Conservation (phyloP, 2,329 filamentous ascomycete species). For the Verticillium tricorpus region DNA sequence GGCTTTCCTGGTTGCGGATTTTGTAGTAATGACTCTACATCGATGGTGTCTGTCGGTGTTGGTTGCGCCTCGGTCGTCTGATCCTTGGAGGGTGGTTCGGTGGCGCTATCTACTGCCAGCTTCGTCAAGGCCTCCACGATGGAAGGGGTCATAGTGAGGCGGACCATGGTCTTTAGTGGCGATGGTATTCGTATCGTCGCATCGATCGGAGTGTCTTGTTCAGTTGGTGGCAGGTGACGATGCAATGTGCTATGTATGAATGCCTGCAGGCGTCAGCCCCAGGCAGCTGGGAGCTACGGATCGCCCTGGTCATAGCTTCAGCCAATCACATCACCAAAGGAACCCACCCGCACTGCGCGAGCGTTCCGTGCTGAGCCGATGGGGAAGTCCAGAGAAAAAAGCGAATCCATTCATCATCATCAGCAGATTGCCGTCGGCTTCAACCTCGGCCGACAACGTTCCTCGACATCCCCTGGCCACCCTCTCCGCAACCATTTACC, state of each 20-base stretch:
- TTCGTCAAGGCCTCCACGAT: conserved; percentile 58
- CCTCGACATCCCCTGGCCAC: neutral
- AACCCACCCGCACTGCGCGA: neutral
- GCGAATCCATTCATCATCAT: neutral
- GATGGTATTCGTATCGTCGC: neutral
- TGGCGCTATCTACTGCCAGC: conserved; percentile 18
- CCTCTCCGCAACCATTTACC: neutral
- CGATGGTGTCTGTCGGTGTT: conserved; percentile 4
- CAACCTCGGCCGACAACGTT: neutral
- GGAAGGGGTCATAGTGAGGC: conserved; percentile 69
- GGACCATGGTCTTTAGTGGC: conserved; percentile 54
- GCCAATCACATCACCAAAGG: neutral
- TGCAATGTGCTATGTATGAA: neutral
- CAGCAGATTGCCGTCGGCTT: neutral
- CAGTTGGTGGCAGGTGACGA: neutral
- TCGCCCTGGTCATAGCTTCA: neutral
- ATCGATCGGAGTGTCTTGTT: neutral
- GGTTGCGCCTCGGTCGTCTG: conserved; percentile 6
- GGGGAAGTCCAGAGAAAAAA: neutral
- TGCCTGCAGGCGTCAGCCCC: neutral
- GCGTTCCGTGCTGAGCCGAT: neutral
- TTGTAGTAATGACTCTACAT: conserved; percentile 43
- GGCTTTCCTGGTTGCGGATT: conserved; percentile 56
- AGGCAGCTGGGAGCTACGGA: neutral
- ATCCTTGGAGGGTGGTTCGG: conserved; percentile 9